Evolutionary conservation across 495 filamentous ascomycete genomes (phyloP), one percentile per base, ranked within the genome.

Genomic region (Penicillium goetzii): DNA sequence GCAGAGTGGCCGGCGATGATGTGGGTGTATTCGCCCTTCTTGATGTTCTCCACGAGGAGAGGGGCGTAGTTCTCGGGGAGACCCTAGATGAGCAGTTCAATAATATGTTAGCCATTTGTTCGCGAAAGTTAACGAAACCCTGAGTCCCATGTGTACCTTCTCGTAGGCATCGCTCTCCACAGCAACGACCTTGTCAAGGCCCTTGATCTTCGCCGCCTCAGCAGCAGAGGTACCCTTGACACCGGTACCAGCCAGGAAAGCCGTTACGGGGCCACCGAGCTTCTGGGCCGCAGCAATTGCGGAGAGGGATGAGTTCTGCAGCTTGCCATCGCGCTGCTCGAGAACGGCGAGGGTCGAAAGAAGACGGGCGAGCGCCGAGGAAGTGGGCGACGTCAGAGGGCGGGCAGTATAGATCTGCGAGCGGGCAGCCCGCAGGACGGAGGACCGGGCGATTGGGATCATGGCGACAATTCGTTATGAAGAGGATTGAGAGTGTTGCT

Each of bases 21-120:
- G 74, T 99, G 95, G 63, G 93, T 97, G 78, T 88, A 97, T 64
- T 87, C 89, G 63, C 90, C 91, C 70, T 93, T 92, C 83, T 96
- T 95, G 77, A 99, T 91, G 76, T 97, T 99, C 77, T 97, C 92
- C 28, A 91, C 91, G 21, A 99, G 83, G 32, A 99, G 80, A 41
- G 93, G 90, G n/a, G 94, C 94, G 71, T 83, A 98, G 82, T 93
- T 99, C 80, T 99, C 95, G 28, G 95, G 89, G 4, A 99, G 85
- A 28, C 92, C 91, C 93, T 97, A 55, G 26, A 34, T 7, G 33
- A 50, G 17, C 30, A 34, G 59, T 28, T 30, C 58, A 14, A 60
- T 11, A 54, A 68, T 23, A 68, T 56, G 34, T 55, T 17, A 55
- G 47, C 15, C 11, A 17, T 30, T 28, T 30, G 14, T 3, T 51